A percentile compares a stretch with the other conserved stretches of the same genome.
Conservation (phyloP, 768 basidiomycete species). For the Russula sp. region DNA sequence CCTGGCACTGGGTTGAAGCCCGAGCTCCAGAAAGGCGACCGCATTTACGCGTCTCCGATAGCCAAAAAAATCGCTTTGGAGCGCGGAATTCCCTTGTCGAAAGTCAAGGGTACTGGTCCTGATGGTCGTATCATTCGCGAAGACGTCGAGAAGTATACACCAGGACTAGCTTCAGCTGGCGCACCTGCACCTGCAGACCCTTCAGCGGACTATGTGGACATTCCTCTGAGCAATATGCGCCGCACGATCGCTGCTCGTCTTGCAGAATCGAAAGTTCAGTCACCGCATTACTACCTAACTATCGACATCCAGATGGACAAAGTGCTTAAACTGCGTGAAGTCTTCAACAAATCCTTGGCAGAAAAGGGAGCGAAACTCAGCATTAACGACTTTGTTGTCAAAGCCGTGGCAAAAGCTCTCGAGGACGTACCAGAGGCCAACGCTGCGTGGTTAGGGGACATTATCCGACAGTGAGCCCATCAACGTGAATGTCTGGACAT, state of each 20-base stretch:
- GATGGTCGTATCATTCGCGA: constrained; percentile 91
- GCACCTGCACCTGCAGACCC: constrained; percentile 50
- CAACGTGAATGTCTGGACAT: not conserved
- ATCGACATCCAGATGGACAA: constrained; percentile 96
- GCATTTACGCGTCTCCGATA: constrained; percentile 92
- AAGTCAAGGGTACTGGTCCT: constrained; percentile 93
- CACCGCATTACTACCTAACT: constrained; percentile 98
- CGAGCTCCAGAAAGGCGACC: constrained; percentile 64
- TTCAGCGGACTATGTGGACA: constrained; percentile 75
- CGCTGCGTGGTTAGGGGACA: constrained; percentile 95
- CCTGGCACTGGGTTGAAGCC: constrained; percentile 46
- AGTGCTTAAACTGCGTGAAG: constrained; percentile 87
- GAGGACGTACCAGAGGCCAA: constrained; percentile 97
- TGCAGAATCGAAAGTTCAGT: constrained; percentile 86
- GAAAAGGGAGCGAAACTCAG: constrained; percentile 92
- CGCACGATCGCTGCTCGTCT: constrained; percentile 88
- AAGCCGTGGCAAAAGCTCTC: constrained; percentile 87
- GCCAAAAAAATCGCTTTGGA: constrained; percentile 98
- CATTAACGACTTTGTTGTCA: constrained; percentile 98
- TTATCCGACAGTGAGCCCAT: constrained; percentile 83
- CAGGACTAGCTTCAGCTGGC: constrained; percentile 46
- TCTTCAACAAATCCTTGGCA: constrained; percentile 87
- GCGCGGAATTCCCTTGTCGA: constrained; percentile 81
- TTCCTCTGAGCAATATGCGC: constrained; percentile 91
- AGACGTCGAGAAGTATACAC: constrained; percentile 90